A percentile compares a stretch with the other conserved stretches of the same genome.
Evolutionary conservation across 2,329 filamentous ascomycete genomes (phyloP).

Genomic region (Clarireedia homoeocarpa): DNA sequence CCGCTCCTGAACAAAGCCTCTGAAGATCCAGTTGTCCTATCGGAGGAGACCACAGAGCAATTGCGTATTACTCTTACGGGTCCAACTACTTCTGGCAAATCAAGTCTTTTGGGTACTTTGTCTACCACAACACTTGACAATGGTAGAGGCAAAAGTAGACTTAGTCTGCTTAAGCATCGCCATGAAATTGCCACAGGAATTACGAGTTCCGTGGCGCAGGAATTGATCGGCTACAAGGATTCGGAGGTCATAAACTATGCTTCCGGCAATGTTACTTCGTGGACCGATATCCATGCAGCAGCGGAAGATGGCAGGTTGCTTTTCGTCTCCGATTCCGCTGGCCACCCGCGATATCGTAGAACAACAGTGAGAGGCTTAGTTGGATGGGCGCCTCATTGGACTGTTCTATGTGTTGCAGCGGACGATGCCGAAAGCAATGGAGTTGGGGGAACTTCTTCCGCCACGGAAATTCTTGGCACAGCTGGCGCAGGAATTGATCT

Average conservation of each 20-base stretch:
- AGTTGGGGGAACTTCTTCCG: slow-evolving; percentile 36
- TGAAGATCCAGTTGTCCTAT: neutral
- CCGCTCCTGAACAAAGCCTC: neutral
- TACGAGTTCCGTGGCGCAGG: slow-evolving; percentile 91
- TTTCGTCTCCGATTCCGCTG: slow-evolving; percentile 86
- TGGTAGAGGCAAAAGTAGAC: slow-evolving; percentile 78
- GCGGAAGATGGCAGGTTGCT: slow-evolving; percentile 69
- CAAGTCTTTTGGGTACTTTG: slow-evolving; percentile 78
- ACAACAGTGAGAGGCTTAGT: slow-evolving; percentile 86
- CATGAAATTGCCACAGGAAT: slow-evolving; percentile 89
- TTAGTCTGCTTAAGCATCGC: slow-evolving; percentile 83
- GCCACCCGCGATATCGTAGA: slow-evolving; percentile 79
- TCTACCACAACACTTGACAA: slow-evolving; percentile 87
- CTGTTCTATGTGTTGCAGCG: slow-evolving; percentile 76
- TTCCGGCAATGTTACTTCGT: slow-evolving; percentile 78
- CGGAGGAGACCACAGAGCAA: slow-evolving; percentile 46
- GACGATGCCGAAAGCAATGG: slow-evolving; percentile 47
- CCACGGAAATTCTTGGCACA: slow-evolving; percentile 44
- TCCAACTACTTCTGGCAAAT: slow-evolving; percentile 87
- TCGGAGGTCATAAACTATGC: slow-evolving; percentile 70
- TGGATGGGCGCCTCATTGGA: slow-evolving; percentile 95
- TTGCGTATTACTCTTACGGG: slow-evolving; percentile 82
- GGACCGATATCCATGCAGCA: slow-evolving; percentile 86
- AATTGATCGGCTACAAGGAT: slow-evolving; percentile 75
- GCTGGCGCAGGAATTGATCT: slow-evolving; percentile 57